A percentile compares a stretch with the other conserved stretches of the same genome.
Evolutionary conservation across 768 basidiomycete genomes (phyloP).

Genomic region (Leccinum imitatum): DNA sequence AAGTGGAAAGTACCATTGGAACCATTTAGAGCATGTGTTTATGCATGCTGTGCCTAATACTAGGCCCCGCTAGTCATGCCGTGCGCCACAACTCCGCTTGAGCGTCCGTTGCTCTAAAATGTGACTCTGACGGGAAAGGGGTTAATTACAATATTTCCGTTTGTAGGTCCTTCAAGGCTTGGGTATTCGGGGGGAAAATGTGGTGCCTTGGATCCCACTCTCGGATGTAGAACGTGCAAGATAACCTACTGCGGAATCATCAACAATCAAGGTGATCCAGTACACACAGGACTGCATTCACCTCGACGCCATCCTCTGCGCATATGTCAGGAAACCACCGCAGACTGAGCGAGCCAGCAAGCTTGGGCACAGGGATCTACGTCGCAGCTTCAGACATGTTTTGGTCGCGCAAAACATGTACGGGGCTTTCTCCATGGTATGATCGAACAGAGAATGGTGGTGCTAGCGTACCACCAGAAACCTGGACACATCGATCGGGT

Average conservation of each 20-base stretch:
- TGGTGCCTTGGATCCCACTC: neutral
- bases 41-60: slow-evolving; percentile 3
- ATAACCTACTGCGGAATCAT: neutral
- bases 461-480: neutral
- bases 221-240: neutral
- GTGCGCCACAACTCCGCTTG: neutral
- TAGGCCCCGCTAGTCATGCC: neutral
- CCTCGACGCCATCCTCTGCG: slow-evolving; percentile 2
- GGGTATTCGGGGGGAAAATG: neutral
- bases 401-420: neutral
- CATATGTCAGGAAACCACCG: neutral
- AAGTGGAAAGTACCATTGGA: neutral
- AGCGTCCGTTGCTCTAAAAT: slow-evolving; percentile 2
- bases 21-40: neutral
- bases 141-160: neutral
- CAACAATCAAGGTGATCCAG: neutral
- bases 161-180: neutral
- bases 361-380: neutral
- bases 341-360: neutral
- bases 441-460: neutral
- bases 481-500: neutral
- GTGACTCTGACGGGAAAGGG: neutral
- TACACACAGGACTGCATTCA: neutral
- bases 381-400: neutral
- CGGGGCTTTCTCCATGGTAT: neutral